phyloP scores from a whole-genome alignment of 2,329 filamentous ascomycete species.

The Curvularia sp. region DNA sequence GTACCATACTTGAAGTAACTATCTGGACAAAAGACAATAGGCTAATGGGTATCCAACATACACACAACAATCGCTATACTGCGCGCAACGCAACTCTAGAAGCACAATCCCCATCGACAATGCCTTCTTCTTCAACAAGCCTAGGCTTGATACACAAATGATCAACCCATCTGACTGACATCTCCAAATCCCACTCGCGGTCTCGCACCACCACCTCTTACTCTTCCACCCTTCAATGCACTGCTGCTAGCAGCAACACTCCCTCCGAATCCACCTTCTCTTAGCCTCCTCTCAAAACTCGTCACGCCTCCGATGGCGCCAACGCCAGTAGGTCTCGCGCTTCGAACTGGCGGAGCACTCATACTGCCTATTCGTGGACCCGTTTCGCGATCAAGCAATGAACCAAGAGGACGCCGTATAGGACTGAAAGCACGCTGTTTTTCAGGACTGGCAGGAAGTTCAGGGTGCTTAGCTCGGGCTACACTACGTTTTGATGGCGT shows the following conservation, averaged over 20 bases:
- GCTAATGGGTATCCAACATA: not conserved
- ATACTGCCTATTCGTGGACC: constrained; percentile 25
- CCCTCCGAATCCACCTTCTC: constrained; percentile 39
- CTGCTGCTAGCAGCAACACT: constrained; percentile 16
- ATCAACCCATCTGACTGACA: constrained; percentile 16
- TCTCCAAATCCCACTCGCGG: constrained; percentile 10
- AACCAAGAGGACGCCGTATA: constrained; percentile 5
- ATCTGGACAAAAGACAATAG: not conserved
- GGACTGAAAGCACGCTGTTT: constrained; percentile 23
- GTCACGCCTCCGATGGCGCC: constrained; percentile 29
- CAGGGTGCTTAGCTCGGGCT: constrained; percentile 43
- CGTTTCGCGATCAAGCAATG: constrained; percentile 5
- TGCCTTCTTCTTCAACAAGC: not conserved
- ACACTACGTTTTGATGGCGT: constrained; percentile 55
- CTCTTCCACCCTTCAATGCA: not conserved
- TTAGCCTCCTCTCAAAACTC: constrained; percentile 44
- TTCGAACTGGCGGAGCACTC: constrained; percentile 42
- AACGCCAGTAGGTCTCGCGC: constrained; percentile 3
- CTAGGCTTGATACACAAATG: not conserved
- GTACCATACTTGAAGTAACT: not conserved
- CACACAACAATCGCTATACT: not conserved
- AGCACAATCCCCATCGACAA: not conserved
- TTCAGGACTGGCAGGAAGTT: constrained; percentile 36
- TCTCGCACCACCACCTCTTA: not conserved
- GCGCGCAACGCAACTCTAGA: not conserved